Base-by-base conservation (phyloP, 2,329 filamentous ascomycete species). In the Bimuria novae-zelandiae region DNA sequence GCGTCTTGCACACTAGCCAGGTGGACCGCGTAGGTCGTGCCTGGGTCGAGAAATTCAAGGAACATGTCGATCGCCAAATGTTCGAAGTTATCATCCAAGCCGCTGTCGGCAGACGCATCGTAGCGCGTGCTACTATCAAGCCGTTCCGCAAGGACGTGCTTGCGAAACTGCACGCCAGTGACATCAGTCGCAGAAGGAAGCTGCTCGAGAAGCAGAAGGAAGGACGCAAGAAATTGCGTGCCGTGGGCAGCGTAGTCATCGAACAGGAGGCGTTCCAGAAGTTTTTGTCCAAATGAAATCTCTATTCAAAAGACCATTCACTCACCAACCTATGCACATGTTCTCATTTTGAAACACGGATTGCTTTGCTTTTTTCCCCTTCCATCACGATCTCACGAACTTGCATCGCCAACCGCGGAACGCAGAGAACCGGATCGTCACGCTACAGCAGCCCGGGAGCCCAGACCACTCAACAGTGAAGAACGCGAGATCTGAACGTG, bases 11-110 rank as follows among this genome's bases (percentile, higher is more conserved):
- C 66, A 77, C 80, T 32, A 91, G 88, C 11, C 92, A 97, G 73
- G 85, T 88, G 0, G 88, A 93, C 25, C 82, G 90, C 16, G 79
- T 97, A 4, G 94, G 92, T 4, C 83, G 90, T 42, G 81, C 86
- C 51, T 99, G 94, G 94, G 93, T 97, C 5, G 86, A 84, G 35
- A 96, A 96, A 74, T 97, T 99, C 80, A 97, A 96, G 70, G 87
- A 97, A 73, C 93, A 97, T 66, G 93, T 99, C 17, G 90, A 96
- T 67, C 82, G 94, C 16, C 94, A 99, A 74, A 94, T 97, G 87
- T 99, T 96, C 68, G 94, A 99, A 77, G 86, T 99, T 19, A 81
- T 97, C 51, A 97, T 99, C 59, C 94, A 99, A 75, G 93, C 94
- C 3, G 88, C 89, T 0, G 88, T 89, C 0, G 93, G 92, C 3